Evolutionary conservation across 2,329 filamentous ascomycete genomes (phyloP), one percentile per base, ranked within the genome.

Genomic region (Coccinonectria pachysandricola): DNA sequence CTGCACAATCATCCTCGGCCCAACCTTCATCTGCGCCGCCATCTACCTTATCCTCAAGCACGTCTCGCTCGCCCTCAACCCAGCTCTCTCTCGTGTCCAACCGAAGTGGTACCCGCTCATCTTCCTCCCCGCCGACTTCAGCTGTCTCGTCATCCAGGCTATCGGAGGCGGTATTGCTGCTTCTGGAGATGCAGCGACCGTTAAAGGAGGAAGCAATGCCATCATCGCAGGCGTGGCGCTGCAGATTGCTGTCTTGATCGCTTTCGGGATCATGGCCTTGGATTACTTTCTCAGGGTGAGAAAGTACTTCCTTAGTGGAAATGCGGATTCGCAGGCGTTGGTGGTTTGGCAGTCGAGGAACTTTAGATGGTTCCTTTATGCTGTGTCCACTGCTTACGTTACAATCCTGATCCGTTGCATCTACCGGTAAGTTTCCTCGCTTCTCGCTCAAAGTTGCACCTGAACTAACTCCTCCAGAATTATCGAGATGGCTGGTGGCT

Each of bases 11-110:
- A 68, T 73, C 50, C 59, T 73, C 26, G 66, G 57, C n/a, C 68
- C 68, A 3, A 71, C 72, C 15, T 61, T 78, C 32, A 58, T 76
- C 50, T 73, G 71, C 51, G 69, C 72, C 37, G 65, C 62, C 43
- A 67, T 78, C 49, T 79, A 78, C 55, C 64, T 79, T 14, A 75
- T 68, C 4, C 64, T 78, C 32, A 73, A 75, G 49, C 71, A 75
- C 56, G 50, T 71, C 37, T 60, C 64, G 31, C 52, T 68, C 17
- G 50, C 59, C 23, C 55, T 71, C 34, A 59, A 56, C 49, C 60
- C 68, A 7, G 21, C 39, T 19, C 54, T 69, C 27, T 71, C 68
- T n/a, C 62, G 65, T 36, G 42, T 74, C 30, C 56, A 55, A 4
- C 62, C 69, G 11, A 51, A 48, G n/a, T 57, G 59, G 39, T 73